phyloP scores from a whole-genome alignment of 148 eudicot species.

The Camellia sinensis region DNA sequence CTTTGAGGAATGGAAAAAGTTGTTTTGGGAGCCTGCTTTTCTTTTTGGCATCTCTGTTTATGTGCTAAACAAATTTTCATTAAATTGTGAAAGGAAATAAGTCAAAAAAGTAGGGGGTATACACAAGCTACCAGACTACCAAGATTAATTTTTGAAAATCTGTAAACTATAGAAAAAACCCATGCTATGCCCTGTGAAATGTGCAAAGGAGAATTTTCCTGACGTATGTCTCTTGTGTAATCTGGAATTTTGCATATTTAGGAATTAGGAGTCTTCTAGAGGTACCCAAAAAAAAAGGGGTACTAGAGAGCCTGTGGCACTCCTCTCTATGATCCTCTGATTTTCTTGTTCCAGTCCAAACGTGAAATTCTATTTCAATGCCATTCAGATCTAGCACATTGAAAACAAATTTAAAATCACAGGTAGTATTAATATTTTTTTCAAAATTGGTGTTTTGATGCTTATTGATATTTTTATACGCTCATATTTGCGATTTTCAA shows the following conservation, averaged over 20 bases:
- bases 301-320: too few species aligned
- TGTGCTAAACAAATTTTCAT: background rate
- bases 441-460: background rate
- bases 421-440: too few species aligned
- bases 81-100: background rate
- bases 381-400: background rate
- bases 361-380: too few species aligned
- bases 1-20: background rate
- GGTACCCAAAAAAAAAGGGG: too few species aligned
- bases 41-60: background rate
- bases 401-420: background rate
- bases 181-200: too few species aligned
- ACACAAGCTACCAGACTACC: background rate
- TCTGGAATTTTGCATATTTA: too few species aligned
- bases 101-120: background rate
- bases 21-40: background rate
- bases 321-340: too few species aligned
- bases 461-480: background rate
- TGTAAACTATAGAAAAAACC: too few species aligned
- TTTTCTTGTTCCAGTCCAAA: too few species aligned
- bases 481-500: constrained; percentile 6
- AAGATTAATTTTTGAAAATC: background rate
- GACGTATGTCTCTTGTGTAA: too few species aligned
- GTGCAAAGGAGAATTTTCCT: too few species aligned
- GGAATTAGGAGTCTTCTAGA: too few species aligned